Base-by-base conservation (phyloP, 192 early-diverging fungal genomes). In the Funneliformis geosporum region DNA sequence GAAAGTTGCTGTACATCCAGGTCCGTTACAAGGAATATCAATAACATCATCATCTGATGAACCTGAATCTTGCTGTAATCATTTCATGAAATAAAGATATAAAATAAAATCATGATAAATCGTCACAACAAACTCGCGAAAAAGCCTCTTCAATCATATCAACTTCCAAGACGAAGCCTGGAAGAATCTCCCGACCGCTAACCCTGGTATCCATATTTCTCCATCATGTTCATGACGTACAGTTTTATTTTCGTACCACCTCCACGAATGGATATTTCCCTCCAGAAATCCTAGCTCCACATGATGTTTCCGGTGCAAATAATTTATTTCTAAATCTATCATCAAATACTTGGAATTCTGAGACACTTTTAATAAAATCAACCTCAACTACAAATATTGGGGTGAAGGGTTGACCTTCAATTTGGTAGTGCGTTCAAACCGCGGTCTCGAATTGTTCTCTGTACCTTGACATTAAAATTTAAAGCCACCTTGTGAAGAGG, bases 331-430 rank as follows among this genome's bases (percentile, higher is more conserved):
- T 79, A 10, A 68, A 62, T 68, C 69, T 43, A 38, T 71, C 50
- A 23, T 72, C 44, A 73, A 73, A 79, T 42, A 27, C 43, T 60
- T 55, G 9, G 12, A 44, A 59, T 23, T 42, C 9, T 40, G 66
- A 8, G n/a, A 40, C 39, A 38, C 1, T 50, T 50, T 68, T 14
- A 55, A 72, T 60, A 79, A 43, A 23, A 33, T 5, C 69, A 42
- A 79, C 69, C 44, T 79, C 78, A 39, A 79, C 78, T 55, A 79
- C 27, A 39, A 73, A 79, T 21, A 59, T 79, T 46, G 78, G 78
- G 12, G 47, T 68, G 27, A 79, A 79, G 11, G 78, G 67, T 50
- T 59, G 43, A 40, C 78, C 78, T 39, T 47, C 62, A 70, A 60
- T 60, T 25, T 28, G 71, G 78, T 27, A 60, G 8, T 0, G 0